Base-by-base conservation (phyloP, 805 yeast species). In the Ogataea haglerorum region DNA sequence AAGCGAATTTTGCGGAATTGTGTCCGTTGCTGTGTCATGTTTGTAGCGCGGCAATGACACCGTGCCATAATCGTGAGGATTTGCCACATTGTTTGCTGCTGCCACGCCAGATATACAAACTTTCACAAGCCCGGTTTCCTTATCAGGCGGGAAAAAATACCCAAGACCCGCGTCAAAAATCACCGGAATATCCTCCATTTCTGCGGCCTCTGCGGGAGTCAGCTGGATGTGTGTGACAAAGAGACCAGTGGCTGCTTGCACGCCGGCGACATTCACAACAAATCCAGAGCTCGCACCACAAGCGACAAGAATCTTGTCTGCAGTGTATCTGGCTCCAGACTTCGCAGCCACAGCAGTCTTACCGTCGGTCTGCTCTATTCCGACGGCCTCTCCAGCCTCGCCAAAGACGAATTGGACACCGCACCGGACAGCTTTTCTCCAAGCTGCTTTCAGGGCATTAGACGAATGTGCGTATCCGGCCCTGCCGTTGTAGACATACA, bases 71-170 rank as follows among this genome's bases (percentile, higher is more conserved):
- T 35, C 23, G 18, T 49, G 53, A 12, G 59, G 61, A 34, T 49
- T 45, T 2, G n/a, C 7, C 12, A 56, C 49, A 18, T 39, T 36
- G 34, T 51, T 43, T n/a, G 46, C 39, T 10, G 67, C 59, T 25
- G 69, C 71, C 10, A 59, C 47, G 33, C 58, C 65, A 3, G 65
- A 63, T 19, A 67, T 46, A 4, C 71, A 72, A 29, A 73, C 56
- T 46, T 73, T 73, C 43, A 67, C 15, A 15, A 58, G 40, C 10
- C 47, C 57, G 0, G 65, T 62, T 2, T 58, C 63, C 9, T 56
- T 52, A 47, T 72, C 76, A 12, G 78, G 78, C 5, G 76, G 75
- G 57, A 73, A 73, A 46, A 69, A 69, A 45, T 71, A 73, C 1
- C 78, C 77, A 48, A 58, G 47, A 28, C 67, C 72, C 2, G 73